Conservation (phyloP, 164 flowering plant genomes). For the Nymphaea thermarum region DNA sequence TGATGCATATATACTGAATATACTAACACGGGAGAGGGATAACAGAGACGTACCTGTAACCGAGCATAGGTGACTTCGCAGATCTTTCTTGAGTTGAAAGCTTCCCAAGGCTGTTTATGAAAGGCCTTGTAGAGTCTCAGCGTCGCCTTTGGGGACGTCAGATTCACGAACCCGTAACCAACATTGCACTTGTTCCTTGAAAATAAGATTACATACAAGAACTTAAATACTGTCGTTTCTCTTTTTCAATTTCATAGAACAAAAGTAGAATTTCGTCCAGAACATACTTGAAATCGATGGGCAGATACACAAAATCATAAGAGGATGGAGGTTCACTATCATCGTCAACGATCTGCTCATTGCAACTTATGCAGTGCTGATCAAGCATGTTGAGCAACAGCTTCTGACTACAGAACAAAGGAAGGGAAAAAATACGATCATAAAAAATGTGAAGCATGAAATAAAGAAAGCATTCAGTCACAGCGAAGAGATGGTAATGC, state of each 20-base stretch:
- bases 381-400: constrained; percentile 82
- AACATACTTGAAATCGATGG: constrained; percentile 83
- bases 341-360: constrained; percentile 48
- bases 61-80: constrained; percentile 87
- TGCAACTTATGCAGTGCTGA: constrained; percentile 89
- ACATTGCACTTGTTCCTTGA: constrained; percentile 92
- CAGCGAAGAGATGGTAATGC: too few relatives aligned
- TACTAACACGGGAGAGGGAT: too few relatives aligned
- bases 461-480: neutral
- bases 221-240: neutral
- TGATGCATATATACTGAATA: too few relatives aligned
- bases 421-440: neutral
- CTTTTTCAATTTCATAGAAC: neutral
- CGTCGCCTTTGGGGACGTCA: constrained; percentile 78
- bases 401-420: constrained; percentile 51
- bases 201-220: neutral
- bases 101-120: constrained; percentile 79
- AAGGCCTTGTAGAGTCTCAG: constrained; percentile 79
- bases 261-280: neutral
- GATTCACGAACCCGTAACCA: constrained; percentile 94
- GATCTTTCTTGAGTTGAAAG: constrained; percentile 85
- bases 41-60: constrained; percentile 43
- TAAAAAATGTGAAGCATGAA: neutral
- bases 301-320: constrained; percentile 86
- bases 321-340: constrained; percentile 60